Conservation (phyloP, 2,329 filamentous ascomycete species). For the Calonectria naviculata region DNA sequence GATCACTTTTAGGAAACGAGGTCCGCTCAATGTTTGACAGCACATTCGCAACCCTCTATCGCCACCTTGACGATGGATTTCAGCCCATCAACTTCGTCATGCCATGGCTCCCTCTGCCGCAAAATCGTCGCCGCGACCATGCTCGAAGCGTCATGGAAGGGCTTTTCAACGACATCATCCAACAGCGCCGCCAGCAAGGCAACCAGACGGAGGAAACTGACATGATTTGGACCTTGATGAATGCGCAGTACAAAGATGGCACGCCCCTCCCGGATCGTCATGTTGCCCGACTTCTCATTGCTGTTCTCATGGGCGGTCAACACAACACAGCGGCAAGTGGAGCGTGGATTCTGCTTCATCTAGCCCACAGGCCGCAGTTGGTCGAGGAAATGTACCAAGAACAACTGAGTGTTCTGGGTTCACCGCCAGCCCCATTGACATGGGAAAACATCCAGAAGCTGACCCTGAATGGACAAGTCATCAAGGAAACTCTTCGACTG, state of each 20-base stretch:
- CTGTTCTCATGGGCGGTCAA: slow-evolving; percentile 89
- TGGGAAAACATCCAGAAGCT: slow-evolving; percentile 83
- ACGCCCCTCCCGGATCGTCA: slow-evolving; percentile 80
- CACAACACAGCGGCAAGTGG: slow-evolving; percentile 87
- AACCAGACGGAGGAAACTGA: slow-evolving; percentile 69
- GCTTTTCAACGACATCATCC: slow-evolving; percentile 84
- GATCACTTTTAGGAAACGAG: slow-evolving; percentile 84
- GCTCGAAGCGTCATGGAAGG: slow-evolving; percentile 84
- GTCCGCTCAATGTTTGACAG: slow-evolving; percentile 84
- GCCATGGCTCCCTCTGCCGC: slow-evolving; percentile 85
- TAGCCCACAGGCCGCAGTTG: slow-evolving; percentile 82
- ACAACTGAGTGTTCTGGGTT: slow-evolving; percentile 77
- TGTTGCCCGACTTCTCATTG: slow-evolving; percentile 92
- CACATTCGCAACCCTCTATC: slow-evolving; percentile 83
- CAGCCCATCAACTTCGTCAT: slow-evolving; percentile 89
- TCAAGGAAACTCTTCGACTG: slow-evolving; percentile 91
- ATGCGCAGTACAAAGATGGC: slow-evolving; percentile 85
- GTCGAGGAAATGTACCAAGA: slow-evolving; percentile 85
- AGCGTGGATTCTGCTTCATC: slow-evolving; percentile 84
- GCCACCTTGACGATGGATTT: slow-evolving; percentile 91
- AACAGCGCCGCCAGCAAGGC: slow-evolving; percentile 68
- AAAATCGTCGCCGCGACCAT: slow-evolving; percentile 82
- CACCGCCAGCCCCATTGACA: slow-evolving; percentile 76
- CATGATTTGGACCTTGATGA: slow-evolving; percentile 92
- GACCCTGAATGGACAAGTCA: slow-evolving; percentile 81